These are phyloP conservation scores for Thoreauomyces humboldtii DNA, from an alignment of 192 early-diverging fungal genomes.

Conservation along the genomic window DNA sequence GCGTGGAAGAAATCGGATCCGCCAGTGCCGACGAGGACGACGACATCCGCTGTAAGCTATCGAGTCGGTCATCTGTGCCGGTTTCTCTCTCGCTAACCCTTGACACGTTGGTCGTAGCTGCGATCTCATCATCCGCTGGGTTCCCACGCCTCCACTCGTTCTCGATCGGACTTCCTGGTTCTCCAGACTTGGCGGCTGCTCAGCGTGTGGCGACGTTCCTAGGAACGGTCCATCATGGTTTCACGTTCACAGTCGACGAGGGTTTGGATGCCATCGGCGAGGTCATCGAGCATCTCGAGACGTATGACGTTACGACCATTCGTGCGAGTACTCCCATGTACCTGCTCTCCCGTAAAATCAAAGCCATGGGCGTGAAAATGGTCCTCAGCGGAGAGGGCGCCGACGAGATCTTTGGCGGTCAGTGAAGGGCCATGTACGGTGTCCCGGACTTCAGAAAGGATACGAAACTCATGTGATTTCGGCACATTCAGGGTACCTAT, in stretches of 20 bases:
- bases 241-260: slow-evolving; percentile 94
- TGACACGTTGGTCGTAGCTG: slow-evolving; percentile 46
- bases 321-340: slow-evolving; percentile 99
- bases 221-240: slow-evolving; percentile 91
- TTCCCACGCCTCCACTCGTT: slow-evolving; percentile 97
- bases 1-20: slow-evolving; percentile 20
- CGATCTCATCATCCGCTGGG: slow-evolving; percentile 43
- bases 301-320: slow-evolving; percentile 98
- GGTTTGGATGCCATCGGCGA: slow-evolving; percentile 92
- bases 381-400: slow-evolving; percentile 94
- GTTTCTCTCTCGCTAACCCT: too few relatives aligned
- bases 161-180: slow-evolving; percentile 89
- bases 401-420: slow-evolving; percentile 95
- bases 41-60: slow-evolving; percentile 46
- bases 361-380: slow-evolving; percentile 99
- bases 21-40: slow-evolving; percentile 63
- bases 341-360: slow-evolving; percentile 95
- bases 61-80: too few relatives aligned
- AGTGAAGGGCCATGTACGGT: too few relatives aligned
- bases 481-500: slow-evolving; percentile 88
- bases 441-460: too few relatives aligned
- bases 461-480: too few relatives aligned
- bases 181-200: slow-evolving; percentile 91
- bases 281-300: slow-evolving; percentile 96
- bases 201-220: slow-evolving; percentile 87